Conservation (phyloP, 2,329 filamentous ascomycete species). For the Sclerotinia subarctica region DNA sequence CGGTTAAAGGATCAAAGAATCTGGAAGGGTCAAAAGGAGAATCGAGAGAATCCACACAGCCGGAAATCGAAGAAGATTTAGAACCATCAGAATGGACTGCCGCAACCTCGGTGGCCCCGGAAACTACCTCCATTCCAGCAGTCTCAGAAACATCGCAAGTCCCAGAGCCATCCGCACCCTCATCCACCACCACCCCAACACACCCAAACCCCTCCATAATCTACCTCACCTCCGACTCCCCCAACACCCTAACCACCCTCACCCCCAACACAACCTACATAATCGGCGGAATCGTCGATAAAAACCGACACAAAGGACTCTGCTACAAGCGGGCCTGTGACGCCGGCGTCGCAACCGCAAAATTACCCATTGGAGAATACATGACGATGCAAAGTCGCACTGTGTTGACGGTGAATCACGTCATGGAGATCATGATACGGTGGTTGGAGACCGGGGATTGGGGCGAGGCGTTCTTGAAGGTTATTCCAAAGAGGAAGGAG, state of each 20-base stretch:
- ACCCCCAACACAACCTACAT: slow-evolving; percentile 90
- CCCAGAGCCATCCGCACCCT: not conserved
- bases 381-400: slow-evolving; percentile 84
- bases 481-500: slow-evolving; percentile 89
- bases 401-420: slow-evolving; percentile 91
- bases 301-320: slow-evolving; percentile 91
- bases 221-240: slow-evolving; percentile 91
- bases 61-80: not conserved
- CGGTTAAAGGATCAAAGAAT: not conserved
- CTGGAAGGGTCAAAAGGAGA: not conserved
- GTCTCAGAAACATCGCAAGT: not conserved
- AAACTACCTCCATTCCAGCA: not conserved
- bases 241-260: slow-evolving; percentile 74
- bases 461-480: slow-evolving; percentile 81
- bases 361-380: slow-evolving; percentile 91
- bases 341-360: slow-evolving; percentile 78
- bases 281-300: slow-evolving; percentile 90
- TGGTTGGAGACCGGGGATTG: slow-evolving; percentile 91
- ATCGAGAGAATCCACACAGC: not conserved
- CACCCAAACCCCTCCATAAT: slow-evolving; percentile 51
- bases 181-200: slow-evolving; percentile 55
- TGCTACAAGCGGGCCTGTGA: slow-evolving; percentile 80
- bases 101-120: not conserved
- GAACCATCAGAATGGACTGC: not conserved
- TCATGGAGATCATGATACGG: slow-evolving; percentile 91